phyloP scores from a whole-genome alignment of 768 basidiomycete genomes.

The Agaricus subrufescens region DNA sequence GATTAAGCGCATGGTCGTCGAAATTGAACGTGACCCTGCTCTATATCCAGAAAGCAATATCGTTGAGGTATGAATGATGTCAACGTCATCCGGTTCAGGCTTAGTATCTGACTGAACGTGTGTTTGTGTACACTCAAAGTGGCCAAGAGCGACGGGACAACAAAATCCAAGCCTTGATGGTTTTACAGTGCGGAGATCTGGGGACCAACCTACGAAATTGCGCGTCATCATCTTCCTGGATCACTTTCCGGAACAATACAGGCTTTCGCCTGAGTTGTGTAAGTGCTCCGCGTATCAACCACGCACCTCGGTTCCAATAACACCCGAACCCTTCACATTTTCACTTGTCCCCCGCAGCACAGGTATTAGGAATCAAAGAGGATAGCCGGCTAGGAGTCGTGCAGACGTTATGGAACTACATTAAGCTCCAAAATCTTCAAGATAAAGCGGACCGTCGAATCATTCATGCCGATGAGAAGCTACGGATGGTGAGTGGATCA shows the following conservation, averaged over 20 bases:
- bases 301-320: not conserved
- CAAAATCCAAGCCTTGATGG: constrained; percentile 73
- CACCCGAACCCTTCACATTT: not conserved
- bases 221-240: constrained; percentile 85
- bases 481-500: constrained; percentile 48
- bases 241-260: constrained; percentile 84
- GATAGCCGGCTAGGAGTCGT: constrained; percentile 80
- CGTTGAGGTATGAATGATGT: constrained; percentile 61
- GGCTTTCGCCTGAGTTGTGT: constrained; percentile 75
- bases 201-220: constrained; percentile 72
- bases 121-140: constrained; percentile 32
- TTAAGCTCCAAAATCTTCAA: constrained; percentile 79
- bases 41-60: constrained; percentile 84
- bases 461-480: constrained; percentile 63
- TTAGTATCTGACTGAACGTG: not conserved
- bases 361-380: constrained; percentile 75
- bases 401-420: constrained; percentile 87
- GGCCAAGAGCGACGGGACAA: constrained; percentile 52
- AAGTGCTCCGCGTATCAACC: constrained; percentile 12
- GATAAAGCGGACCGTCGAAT: constrained; percentile 75
- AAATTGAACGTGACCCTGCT: constrained; percentile 79
- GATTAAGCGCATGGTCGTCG: constrained; percentile 79
- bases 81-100: constrained; percentile 12
- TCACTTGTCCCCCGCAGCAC: constrained; percentile 30
- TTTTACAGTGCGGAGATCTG: constrained; percentile 78